Base-by-base conservation (phyloP, 495 filamentous ascomycete genomes). In the Penicillium atrosanguineum region DNA sequence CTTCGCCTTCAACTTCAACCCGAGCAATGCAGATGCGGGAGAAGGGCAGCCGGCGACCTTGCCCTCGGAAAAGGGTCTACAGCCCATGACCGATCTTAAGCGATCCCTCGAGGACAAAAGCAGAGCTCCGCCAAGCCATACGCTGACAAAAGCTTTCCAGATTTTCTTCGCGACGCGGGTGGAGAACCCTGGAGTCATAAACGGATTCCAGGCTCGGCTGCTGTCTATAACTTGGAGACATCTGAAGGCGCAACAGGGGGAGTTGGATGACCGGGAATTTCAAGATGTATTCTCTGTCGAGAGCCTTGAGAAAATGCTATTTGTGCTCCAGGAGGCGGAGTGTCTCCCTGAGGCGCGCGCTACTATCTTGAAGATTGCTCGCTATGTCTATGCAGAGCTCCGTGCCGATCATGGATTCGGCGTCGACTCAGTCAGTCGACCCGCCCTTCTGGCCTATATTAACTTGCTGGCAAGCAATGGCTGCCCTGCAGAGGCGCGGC, bases 121-220 rank as follows among this genome's bases (percentile, higher is more conserved):
- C 54, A 57, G 90, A 46, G 75, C 79, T 7, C 90, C 88, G 19
- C 67, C 80, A 12, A 69, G 71, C 12, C 61, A 77, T 23, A 78
- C 85, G n/a, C 65, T 95, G 0, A 68, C 81, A 0, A 69, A 75
- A 20, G 89, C 87, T 20, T 88, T 87, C 58, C 74, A 69, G 46
- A 70, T 75, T 6, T 89, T 95, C 54, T 81, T 94, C 46, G 68
- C 70, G 7, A 70, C 75, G 42, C 84, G 87, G 56, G 61, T 71
- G 14, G 65, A 69, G 43, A 63, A 66, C 16, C 62, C 72, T 1
- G 72, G 75, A 19, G 56, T 77, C 1, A 67, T 93, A 21, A 88
- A 85, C 52, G 77, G 81, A 19, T 82, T 83, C 28, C 86, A 95
- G 62, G 87, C 85, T 9, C 63, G 71, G 16, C 70, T 84, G 48